Evolutionary conservation across 257 asterid species (phyloP), one percentile per base, ranked within the genome.

Genomic region (Schizonepeta tenuifolia): DNA sequence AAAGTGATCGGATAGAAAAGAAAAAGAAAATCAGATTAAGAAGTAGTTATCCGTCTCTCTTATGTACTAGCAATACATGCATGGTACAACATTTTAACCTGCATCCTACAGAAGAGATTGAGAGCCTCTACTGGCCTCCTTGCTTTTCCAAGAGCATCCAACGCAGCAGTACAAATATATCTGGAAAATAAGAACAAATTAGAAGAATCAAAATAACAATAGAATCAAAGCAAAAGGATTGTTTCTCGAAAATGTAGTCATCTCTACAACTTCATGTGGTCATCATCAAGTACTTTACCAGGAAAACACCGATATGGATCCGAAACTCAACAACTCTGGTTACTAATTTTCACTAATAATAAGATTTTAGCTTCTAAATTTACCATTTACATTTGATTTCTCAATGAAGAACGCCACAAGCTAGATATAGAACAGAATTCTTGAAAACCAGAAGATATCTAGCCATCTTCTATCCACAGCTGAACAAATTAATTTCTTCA

Each of bases 111-210:
- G 75, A 93, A 93, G 81, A 93, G 81, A 81, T 93, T 93, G 63
- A 91, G 90, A 47, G 98, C 96, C 85, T 93, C 98, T 57, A 88
- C 96, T 26, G 98, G 96, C 80, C 97, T 86, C 83, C 86, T 89
- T 9, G 98, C 91, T 79, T 91, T 93, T 41, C 95, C 95, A 78
- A 90, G 92, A 67, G 87, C 97, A 87, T 89, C 89, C 67, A 93
- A 79, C 17, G 97, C 97, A 77, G 97, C 88, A 59, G 96, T 93
- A 66, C 89, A 91, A 56, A 93, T 73, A 66, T 80, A 71, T 75
- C 98, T 93, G 80, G 80, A 75, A 74, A 63, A 18, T 56, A 65
- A 4, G 17, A 72, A 38, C 36, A 36, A 56, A 79, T 7, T 15
- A 44, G 57, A 38, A 46, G 73, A 71, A 43, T 14, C 49, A 63